A percentile compares a stretch with the other conserved stretches of the same genome.
These are phyloP conservation scores for Amniculicola lignicola DNA, from an alignment of 495 filamentous ascomycete species.

Conservation along the genomic window DNA sequence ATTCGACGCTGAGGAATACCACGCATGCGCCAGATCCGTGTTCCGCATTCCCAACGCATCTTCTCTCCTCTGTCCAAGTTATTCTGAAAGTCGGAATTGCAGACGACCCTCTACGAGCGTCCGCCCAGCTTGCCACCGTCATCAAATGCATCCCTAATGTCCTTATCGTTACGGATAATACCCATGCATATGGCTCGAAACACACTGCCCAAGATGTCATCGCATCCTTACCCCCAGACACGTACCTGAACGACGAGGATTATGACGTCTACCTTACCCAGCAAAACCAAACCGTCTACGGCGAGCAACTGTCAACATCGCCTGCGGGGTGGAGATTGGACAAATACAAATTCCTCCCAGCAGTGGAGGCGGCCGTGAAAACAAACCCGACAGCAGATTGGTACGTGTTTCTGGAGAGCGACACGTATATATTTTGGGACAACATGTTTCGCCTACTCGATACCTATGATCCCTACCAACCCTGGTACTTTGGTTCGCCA, in stretches of 20 bases:
- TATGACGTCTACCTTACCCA: conserved; percentile 6
- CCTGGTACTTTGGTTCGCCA: conserved; percentile 55
- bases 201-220: conserved; percentile 7
- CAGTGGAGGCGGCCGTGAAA: conserved; percentile 54
- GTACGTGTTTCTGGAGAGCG: conserved; percentile 65
- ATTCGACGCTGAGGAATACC: neutral
- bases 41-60: neutral
- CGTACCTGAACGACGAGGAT: conserved; percentile 5
- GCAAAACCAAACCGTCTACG: neutral
- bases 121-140: conserved; percentile 8
- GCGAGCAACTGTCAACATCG: neutral
- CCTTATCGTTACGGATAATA: conserved; percentile 5
- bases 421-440: conserved; percentile 63
- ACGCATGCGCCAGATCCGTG: neutral
- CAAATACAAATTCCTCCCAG: conserved; percentile 67
- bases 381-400: conserved; percentile 52
- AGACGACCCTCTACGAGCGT: conserved; percentile 1
- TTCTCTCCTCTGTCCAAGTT: neutral
- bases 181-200: conserved; percentile 2
- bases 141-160: conserved; percentile 14
- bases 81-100: conserved; percentile 4
- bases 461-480: conserved; percentile 46
- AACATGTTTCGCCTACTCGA: conserved; percentile 55
- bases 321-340: conserved; percentile 53
- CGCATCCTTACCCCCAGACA: neutral